Evolutionary conservation across 306 rosid genomes (phyloP).

Genomic region (Begonia loranthoides): DNA sequence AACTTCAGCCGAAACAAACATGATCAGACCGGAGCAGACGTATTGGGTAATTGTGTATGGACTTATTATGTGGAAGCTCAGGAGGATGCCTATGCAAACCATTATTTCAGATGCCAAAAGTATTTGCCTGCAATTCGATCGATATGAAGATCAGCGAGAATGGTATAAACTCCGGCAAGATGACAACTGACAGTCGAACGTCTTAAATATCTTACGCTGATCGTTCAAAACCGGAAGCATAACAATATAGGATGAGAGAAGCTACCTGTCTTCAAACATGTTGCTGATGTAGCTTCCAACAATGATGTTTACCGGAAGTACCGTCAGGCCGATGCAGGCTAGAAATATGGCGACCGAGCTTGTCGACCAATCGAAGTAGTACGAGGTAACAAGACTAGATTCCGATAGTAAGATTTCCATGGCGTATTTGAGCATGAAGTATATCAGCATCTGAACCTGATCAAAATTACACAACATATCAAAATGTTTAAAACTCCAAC

Average conservation of each 20-base stretch:
- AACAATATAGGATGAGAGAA: no score
- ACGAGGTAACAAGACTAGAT: constrained; percentile 75
- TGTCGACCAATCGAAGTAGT: constrained; percentile 78
- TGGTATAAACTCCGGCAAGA: background rate
- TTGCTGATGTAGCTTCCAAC: constrained; percentile 81
- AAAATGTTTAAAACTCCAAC: background rate
- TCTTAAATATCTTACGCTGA: background rate
- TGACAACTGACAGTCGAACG: background rate
- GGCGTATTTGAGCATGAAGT: constrained; percentile 89
- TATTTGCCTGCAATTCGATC: constrained; percentile 48
- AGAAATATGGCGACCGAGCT: constrained; percentile 81
- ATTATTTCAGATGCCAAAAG: constrained; percentile 66
- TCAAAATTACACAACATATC: background rate
- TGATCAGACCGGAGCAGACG: constrained; percentile 74
- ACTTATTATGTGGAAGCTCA: constrained; percentile 48
- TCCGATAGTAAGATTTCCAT: constrained; percentile 87
- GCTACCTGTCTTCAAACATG: constrained; percentile 88
- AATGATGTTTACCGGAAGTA: constrained; percentile 74
- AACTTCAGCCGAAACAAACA: constrained; percentile 76
- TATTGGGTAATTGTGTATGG: constrained; percentile 64
- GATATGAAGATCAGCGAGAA: constrained; percentile 7
- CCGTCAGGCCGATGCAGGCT: constrained; percentile 90
- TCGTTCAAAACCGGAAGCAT: no score
- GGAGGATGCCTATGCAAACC: constrained; percentile 62
- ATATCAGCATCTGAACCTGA: constrained; percentile 79